These are phyloP conservation scores for Yarrowia sp. DNA, from an alignment of 805 yeast genomes.

Conservation along the genomic window DNA sequence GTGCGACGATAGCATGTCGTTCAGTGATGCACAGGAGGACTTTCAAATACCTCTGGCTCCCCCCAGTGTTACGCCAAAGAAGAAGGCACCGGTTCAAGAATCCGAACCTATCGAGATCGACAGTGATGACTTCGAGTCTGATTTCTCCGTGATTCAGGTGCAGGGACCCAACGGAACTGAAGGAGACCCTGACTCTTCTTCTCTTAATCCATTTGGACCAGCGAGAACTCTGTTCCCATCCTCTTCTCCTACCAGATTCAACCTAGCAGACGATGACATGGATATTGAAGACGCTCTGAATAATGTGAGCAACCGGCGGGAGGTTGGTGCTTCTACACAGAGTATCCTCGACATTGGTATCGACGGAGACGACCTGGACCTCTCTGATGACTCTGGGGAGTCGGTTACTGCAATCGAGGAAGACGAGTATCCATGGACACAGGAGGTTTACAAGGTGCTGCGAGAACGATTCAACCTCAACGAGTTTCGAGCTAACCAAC, in stretches of 20 bases:
- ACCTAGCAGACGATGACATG: neutral
- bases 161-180: neutral
- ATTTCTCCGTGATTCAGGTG: neutral
- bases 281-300: neutral
- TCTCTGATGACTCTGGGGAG: neutral
- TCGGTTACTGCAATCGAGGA: neutral
- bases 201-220: neutral
- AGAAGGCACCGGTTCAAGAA: neutral
- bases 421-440: slow-evolving; percentile 52
- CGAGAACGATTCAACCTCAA: slow-evolving; percentile 57
- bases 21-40: neutral
- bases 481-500: slow-evolving; percentile 75
- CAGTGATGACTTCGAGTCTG: slow-evolving; percentile 15
- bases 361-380: neutral
- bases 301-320: neutral
- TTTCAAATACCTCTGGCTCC: neutral
- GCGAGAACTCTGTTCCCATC: neutral
- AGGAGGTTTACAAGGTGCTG: slow-evolving; percentile 60
- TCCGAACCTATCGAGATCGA: slow-evolving; percentile 17
- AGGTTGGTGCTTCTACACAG: slow-evolving; percentile 4
- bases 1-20: neutral
- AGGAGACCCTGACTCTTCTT: neutral
- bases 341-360: neutral
- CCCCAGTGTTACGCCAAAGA: neutral
- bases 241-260: neutral